Base-by-base conservation (phyloP, 2,329 filamentous ascomycete genomes). In the Monilinia aucupariae region DNA sequence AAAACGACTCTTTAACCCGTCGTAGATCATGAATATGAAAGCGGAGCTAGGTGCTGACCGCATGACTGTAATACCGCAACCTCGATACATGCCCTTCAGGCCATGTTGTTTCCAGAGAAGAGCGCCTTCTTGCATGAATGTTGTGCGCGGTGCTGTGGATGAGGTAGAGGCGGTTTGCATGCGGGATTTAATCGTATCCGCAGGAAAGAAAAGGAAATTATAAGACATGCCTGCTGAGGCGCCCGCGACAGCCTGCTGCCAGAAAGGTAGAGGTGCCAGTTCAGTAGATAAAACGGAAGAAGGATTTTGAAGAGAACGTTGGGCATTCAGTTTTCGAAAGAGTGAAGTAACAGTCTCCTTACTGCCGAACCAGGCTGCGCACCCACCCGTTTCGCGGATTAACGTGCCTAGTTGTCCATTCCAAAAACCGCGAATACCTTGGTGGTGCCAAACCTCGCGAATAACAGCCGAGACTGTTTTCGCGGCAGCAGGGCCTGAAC, bases 151-250 rank as follows among this genome's bases (percentile, higher is more conserved):
- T 15, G 76, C 78, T 39, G 82, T 64, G 0, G 61, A 64, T 13
- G 64, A 54, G 50, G 91, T 79, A 6, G 92, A 88, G 60, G 89
- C 83, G 0, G 94, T 99, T 78, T 99, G 94, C 87, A 99, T 96
- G 54, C 93, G 86, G 22, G 90, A 96, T 78, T 99, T 99, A 79
- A 99, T 89, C 0, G 94, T 99, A 75, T 99, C 94, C 56, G 94
- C 94, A 0, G 94, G 94, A 75, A 94, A 99, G 80, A 97, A 97
- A 27, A 96, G 78, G 74, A 97, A 97, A 75, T 99, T 99, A 78
- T 99, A 99, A 43, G 86, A 87, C 78, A 97, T 90, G 60, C 94
- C 94, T 4, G 93, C 94, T 9, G 87, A 85, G 3, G 93, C 93
- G 49, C 93, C 93, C 1, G 92, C 90, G 25, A 91, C 74, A 72